Percentiles rank a stretch among this genome's conserved stretches.
These are phyloP conservation scores for Colletotrichum somersetense DNA, from an alignment of 2,329 filamentous ascomycete species.

Conservation along the genomic window DNA sequence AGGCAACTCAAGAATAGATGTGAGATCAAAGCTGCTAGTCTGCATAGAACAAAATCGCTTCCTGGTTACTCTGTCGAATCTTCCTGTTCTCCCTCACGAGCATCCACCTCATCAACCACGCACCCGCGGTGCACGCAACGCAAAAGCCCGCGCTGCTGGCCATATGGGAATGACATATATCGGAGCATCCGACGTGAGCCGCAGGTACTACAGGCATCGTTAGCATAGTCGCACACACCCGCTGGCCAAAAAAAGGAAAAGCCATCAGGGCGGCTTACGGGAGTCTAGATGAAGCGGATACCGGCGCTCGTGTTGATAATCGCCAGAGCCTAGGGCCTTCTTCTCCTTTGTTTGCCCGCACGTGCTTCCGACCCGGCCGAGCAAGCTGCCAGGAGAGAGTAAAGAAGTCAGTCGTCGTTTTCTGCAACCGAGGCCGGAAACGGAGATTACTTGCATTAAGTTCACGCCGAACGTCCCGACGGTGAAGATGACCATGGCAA, in stretches of 20 bases:
- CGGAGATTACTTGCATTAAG: conserved; percentile 46
- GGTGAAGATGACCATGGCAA: conserved; percentile 49
- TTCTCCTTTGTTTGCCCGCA: conserved; percentile 57
- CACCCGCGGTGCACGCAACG: conserved; percentile 44
- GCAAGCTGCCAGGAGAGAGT: neutral
- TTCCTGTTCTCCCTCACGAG: conserved; percentile 44
- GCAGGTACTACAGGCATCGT: conserved; percentile 49
- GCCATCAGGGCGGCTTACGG: conserved; percentile 11
- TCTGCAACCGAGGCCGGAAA: neutral
- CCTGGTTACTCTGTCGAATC: conserved; percentile 39
- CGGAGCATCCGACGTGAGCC: conserved; percentile 53
- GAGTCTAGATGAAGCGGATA: conserved; percentile 43
- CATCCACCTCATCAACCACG: conserved; percentile 46
- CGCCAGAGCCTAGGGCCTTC: conserved; percentile 52
- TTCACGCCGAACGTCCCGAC: conserved; percentile 50
- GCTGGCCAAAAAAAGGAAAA: too few species aligned
- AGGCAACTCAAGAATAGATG: too few species aligned
- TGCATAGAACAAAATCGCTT: conserved; percentile 37
- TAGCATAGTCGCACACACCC: neutral
- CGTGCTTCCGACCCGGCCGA: conserved; percentile 50
- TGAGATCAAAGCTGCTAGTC: neutral
- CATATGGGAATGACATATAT: conserved; percentile 56
- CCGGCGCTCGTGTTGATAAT: conserved; percentile 46
- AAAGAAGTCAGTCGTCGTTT: neutral
- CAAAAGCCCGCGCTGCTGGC: conserved; percentile 41